phyloP scores from a whole-genome alignment of 768 basidiomycete species.

The Porphyrellus cyaneotinctus region DNA sequence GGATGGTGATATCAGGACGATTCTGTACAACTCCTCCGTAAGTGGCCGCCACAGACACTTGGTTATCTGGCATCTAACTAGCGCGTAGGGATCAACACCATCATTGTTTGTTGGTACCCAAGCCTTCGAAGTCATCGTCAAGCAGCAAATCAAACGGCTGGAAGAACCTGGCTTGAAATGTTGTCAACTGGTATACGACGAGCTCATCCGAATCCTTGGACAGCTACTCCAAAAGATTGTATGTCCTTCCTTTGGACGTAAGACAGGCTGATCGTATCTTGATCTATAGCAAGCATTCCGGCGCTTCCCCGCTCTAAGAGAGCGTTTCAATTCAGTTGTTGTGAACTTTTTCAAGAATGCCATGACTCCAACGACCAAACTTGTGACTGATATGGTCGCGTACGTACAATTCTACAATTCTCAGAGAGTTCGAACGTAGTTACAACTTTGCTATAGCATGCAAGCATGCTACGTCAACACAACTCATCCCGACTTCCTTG shows the following conservation, averaged over 20 bases:
- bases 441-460: constrained; percentile 53
- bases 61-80: not conserved
- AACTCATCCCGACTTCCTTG: constrained; percentile 97
- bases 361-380: constrained; percentile 93
- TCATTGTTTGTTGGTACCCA: constrained; percentile 94
- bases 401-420: constrained; percentile 38
- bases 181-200: constrained; percentile 94
- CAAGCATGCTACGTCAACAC: constrained; percentile 99
- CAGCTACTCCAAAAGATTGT: constrained; percentile 91
- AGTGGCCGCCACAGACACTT: constrained; percentile 28
- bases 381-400: constrained; percentile 90
- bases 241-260: constrained; percentile 25
- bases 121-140: constrained; percentile 98
- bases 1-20: constrained; percentile 94
- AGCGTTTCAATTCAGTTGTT: constrained; percentile 93
- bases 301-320: constrained; percentile 93
- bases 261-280: constrained; percentile 1
- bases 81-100: constrained; percentile 82
- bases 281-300: constrained; percentile 82
- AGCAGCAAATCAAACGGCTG: constrained; percentile 95
- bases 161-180: constrained; percentile 94
- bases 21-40: constrained; percentile 96
- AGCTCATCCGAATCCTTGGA: constrained; percentile 92
- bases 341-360: constrained; percentile 94
- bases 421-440: not conserved